These are phyloP conservation scores for Carex myosuroides DNA, from an alignment of 176 grass and related monocot genomes.

Conservation along the genomic window DNA sequence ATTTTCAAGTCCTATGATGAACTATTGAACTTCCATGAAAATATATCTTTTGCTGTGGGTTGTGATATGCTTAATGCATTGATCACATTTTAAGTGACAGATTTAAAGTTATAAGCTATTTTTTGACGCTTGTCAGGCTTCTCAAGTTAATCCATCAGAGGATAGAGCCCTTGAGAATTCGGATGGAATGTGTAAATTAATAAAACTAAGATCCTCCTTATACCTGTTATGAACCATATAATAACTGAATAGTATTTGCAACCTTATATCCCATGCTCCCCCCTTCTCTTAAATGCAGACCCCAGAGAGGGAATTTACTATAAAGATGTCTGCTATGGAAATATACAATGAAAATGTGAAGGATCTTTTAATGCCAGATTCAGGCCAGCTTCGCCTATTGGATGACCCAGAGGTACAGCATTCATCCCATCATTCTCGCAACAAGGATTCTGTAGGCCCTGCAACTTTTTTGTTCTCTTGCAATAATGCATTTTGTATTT, in stretches of 20 bases:
- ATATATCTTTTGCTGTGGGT: no score
- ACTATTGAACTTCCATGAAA: no score
- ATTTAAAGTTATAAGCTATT: no score
- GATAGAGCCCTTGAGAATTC: no score
- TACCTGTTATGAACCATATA: background rate
- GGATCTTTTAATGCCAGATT: conserved; percentile 89
- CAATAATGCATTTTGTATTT: conserved; percentile 3
- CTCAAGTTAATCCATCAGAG: no score
- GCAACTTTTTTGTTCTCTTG: background rate
- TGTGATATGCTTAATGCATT: no score
- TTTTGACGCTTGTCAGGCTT: no score
- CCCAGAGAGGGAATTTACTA: conserved; percentile 58
- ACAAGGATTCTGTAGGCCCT: no score
- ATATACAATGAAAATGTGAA: conserved; percentile 97
- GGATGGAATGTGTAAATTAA: no score
- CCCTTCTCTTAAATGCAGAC: conserved; percentile 30
- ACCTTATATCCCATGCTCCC: background rate
- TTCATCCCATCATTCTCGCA: background rate
- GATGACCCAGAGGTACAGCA: conserved; percentile 88
- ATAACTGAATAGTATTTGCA: background rate
- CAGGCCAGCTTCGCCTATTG: conserved; percentile 74
- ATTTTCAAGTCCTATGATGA: no score
- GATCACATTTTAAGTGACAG: no score
- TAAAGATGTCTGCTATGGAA: conserved; percentile 57
- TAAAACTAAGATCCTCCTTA: background rate